Evolutionary conservation across 2,329 filamentous ascomycete genomes (phyloP).

Genomic region (Sporothrix brunneoviolacea): DNA sequence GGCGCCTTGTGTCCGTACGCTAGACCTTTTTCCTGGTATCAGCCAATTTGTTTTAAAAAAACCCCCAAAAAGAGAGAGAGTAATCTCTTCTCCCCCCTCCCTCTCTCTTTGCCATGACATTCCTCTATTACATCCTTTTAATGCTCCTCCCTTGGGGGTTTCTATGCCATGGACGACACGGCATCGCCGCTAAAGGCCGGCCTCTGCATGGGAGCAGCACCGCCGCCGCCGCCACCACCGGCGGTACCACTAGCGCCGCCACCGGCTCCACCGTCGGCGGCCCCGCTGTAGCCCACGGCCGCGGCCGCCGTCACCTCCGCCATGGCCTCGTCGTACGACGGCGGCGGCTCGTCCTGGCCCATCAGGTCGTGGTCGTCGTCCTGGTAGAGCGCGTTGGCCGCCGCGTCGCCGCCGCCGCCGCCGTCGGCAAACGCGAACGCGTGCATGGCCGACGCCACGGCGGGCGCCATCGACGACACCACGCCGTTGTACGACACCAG

Average conservation of each 20-base stretch:
- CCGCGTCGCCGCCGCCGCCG: not conserved
- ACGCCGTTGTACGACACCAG: constrained; percentile 12
- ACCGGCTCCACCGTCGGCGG: not conserved
- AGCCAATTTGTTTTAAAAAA: no score
- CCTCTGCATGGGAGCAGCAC: constrained; percentile 1
- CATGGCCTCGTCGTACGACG: constrained; percentile 90
- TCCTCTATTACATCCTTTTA: no score
- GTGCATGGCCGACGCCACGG: constrained; percentile 13
- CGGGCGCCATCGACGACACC: constrained; percentile 9
- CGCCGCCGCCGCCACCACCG: not conserved
- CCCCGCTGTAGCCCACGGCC: not conserved
- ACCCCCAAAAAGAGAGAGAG: no score
- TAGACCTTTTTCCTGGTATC: no score
- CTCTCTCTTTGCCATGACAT: no score
- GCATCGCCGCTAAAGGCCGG: constrained; percentile 10
- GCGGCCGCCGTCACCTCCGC: constrained; percentile 38
- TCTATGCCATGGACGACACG: not conserved
- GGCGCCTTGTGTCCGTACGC: no score
- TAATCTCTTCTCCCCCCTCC: no score
- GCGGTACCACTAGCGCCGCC: not conserved
- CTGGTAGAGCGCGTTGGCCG: constrained; percentile 43
- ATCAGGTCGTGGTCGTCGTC: no score
- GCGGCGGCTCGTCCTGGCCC: no score
- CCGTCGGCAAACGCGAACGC: constrained; percentile 12
- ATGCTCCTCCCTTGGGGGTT: no score